Conservation (phyloP, 768 basidiomycete genomes). For the Podaxis sp. region DNA sequence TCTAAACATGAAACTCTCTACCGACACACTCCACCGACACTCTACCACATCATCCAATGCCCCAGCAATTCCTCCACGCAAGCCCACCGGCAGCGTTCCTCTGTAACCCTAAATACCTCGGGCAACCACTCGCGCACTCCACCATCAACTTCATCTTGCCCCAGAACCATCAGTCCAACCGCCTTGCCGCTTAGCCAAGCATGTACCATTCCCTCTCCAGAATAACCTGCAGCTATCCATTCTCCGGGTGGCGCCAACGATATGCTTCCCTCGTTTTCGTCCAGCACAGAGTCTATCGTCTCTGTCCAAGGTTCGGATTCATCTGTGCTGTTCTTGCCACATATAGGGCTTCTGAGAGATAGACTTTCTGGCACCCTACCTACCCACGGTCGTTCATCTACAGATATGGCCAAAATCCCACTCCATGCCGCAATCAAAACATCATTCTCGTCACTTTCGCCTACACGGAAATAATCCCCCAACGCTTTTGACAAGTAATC, state of each 20-base stretch:
- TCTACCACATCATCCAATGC: not conserved
- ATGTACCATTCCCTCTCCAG: slow-evolving; percentile 72
- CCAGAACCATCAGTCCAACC: slow-evolving; percentile 56
- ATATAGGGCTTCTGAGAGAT: slow-evolving; percentile 31
- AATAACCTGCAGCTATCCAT: slow-evolving; percentile 69
- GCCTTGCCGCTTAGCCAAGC: slow-evolving; percentile 62
- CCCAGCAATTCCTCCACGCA: slow-evolving; percentile 32
- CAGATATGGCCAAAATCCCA: slow-evolving; percentile 58
- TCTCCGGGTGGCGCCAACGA: slow-evolving; percentile 44
- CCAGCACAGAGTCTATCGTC: not conserved
- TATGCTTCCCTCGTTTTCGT: not conserved
- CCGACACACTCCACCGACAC: too few relatives aligned
- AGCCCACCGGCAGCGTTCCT: slow-evolving; percentile 43
- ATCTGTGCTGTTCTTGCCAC: not conserved
- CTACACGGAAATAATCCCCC: slow-evolving; percentile 44
- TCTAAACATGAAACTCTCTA: not conserved
- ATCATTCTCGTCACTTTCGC: slow-evolving; percentile 17
- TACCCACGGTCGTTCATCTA: slow-evolving; percentile 65
- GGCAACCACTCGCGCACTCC: slow-evolving; percentile 38
- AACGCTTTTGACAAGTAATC: slow-evolving; percentile 35
- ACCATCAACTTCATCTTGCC: slow-evolving; percentile 15
- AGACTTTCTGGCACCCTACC: slow-evolving; percentile 52
- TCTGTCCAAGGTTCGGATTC: slow-evolving; percentile 5
- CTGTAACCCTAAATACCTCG: slow-evolving; percentile 39
- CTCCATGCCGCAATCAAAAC: slow-evolving; percentile 56